A percentile compares a stretch with the other conserved stretches of the same genome.
These are phyloP conservation scores for Trichoderma sp. DNA, from an alignment of 2,329 filamentous ascomycete genomes.

Conservation along the genomic window DNA sequence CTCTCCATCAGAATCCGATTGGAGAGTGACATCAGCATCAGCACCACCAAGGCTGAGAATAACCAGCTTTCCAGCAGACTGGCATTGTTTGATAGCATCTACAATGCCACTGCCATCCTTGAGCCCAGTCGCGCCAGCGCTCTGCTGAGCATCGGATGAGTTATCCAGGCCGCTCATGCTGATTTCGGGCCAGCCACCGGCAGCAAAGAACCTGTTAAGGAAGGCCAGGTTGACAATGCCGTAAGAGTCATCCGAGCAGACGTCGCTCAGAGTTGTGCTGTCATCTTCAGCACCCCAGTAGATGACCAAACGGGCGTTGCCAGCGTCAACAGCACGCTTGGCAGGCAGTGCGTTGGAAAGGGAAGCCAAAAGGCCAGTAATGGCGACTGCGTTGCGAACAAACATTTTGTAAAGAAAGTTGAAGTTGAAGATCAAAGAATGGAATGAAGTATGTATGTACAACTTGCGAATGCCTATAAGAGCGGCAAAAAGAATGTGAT, in stretches of 20 bases:
- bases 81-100: constrained; percentile 54
- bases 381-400: not conserved
- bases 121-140: constrained; percentile 25
- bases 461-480: not conserved
- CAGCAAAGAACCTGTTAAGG: constrained; percentile 23
- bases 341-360: not conserved
- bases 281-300: constrained; percentile 28
- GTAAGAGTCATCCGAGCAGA: constrained; percentile 25
- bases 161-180: constrained; percentile 3
- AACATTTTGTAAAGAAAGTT: not conserved
- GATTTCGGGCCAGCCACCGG: not conserved
- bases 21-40: not conserved
- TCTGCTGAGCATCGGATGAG: constrained; percentile 20
- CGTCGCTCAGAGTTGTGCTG: constrained; percentile 22
- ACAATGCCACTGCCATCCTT: constrained; percentile 26
- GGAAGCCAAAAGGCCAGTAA: not conserved
- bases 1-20: not conserved
- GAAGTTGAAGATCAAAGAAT: not conserved
- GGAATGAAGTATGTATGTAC: not conserved
- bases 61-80: constrained; percentile 63
- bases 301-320: not conserved
- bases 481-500: not conserved
- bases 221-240: constrained; percentile 29
- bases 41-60: not conserved
- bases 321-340: not conserved